Conservation (phyloP, 495 filamentous ascomycete genomes). For the Hyphodiscus hymeniophilus region DNA sequence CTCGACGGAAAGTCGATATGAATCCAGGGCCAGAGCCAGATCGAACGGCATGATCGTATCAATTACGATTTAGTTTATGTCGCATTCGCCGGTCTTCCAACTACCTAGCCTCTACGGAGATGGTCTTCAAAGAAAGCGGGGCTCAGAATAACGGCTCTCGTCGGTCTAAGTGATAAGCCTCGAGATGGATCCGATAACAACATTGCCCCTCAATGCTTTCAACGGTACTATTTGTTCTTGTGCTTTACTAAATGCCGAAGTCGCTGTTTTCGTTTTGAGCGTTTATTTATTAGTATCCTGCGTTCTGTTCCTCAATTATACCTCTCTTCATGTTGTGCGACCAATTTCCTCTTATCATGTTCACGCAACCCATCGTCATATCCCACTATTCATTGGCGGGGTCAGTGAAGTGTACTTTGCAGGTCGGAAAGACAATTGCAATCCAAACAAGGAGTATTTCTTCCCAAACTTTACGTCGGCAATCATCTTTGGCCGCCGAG, state of each 20-base stretch:
- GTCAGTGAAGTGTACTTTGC: constrained; percentile 12
- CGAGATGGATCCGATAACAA: constrained; percentile 4
- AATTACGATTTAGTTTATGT: no score
- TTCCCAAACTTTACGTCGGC: constrained; percentile 12
- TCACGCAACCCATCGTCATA: neutral
- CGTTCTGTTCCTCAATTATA: neutral
- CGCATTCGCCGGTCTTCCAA: neutral
- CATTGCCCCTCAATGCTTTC: constrained; percentile 13
- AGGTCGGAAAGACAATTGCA: constrained; percentile 3
- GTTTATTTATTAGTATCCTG: constrained; percentile 3
- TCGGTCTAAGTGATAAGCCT: constrained; percentile 19
- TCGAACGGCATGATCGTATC: constrained; percentile 5
- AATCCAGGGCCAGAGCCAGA: constrained; percentile 1
- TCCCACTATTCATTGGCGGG: constrained; percentile 6
- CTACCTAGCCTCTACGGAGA: neutral
- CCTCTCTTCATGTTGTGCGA: neutral
- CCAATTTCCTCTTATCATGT: neutral
- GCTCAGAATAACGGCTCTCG: constrained; percentile 11
- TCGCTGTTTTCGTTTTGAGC: constrained; percentile 10
- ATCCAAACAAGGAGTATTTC: constrained; percentile 5
- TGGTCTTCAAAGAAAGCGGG: constrained; percentile 9
- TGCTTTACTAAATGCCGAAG: constrained; percentile 9
- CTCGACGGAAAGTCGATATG: constrained; percentile 13
- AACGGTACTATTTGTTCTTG: no score
- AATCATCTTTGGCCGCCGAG: constrained; percentile 12